Conservation (phyloP, 495 filamentous ascomycete genomes). For the Neurospora sp. region DNA sequence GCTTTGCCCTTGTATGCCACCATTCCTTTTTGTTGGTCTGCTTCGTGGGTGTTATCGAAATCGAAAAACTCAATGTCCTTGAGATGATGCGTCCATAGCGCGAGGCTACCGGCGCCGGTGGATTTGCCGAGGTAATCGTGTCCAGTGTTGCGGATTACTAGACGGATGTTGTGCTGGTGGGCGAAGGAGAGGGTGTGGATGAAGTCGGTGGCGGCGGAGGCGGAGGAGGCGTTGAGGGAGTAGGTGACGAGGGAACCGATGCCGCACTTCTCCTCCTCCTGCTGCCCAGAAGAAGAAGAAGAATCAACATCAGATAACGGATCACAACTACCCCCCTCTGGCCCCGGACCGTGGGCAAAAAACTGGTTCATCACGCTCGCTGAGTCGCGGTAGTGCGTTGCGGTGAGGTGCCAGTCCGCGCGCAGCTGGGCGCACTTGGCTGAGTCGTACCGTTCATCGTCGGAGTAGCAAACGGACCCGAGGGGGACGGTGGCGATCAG, state of each 20-base stretch:
- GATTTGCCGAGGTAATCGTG: conserved; percentile 36
- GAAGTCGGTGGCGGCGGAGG: conserved; percentile 22
- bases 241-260: conserved; percentile 45
- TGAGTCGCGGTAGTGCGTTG: conserved; percentile 28
- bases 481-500: conserved; percentile 38
- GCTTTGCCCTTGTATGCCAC: conserved; percentile 28
- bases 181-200: conserved; percentile 34
- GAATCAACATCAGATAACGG: not conserved
- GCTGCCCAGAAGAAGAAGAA: too few species aligned
- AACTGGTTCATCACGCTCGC: conserved; percentile 33
- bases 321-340: not conserved
- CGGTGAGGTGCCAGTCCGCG: conserved; percentile 9
- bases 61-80: conserved; percentile 33
- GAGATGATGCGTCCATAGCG: conserved; percentile 41
- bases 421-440: conserved; percentile 6
- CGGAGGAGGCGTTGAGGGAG: conserved; percentile 32
- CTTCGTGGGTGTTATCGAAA: conserved; percentile 15
- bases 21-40: not conserved
- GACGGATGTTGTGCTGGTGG: conserved; percentile 23
- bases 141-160: conserved; percentile 34
- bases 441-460: conserved; percentile 6
- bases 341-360: conserved; percentile 13
- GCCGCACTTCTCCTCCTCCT: conserved; percentile 20
- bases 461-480: conserved; percentile 32
- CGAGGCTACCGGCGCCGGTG: conserved; percentile 35